Evolutionary conservation across 257 asterid species (phyloP).

Genomic region (Asclepias syriaca): DNA sequence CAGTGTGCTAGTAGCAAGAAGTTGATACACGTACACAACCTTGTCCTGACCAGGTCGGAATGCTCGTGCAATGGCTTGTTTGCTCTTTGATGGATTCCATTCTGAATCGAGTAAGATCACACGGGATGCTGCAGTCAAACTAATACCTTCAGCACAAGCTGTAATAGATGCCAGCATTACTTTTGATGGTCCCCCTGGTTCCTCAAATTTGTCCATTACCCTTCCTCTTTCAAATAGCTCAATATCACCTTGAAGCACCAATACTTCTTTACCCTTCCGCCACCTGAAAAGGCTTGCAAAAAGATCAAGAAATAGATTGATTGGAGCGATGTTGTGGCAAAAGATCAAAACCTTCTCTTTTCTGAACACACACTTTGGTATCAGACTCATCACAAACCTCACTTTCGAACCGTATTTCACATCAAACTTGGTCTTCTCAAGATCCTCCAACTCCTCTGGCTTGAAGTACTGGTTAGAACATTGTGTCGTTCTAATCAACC

Average conservation of each 20-base stretch:
- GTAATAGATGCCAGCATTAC: conserved; percentile 93
- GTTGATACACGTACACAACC: conserved; percentile 88
- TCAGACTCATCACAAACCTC: conserved; percentile 81
- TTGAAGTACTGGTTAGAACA: conserved; percentile 67
- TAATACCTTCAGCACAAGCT: conserved; percentile 95
- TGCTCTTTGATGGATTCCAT: conserved; percentile 98
- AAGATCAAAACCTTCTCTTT: conserved; percentile 76
- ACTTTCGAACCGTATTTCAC: conserved; percentile 82
- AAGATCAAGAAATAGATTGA: conserved; percentile 69
- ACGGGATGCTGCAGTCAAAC: conserved; percentile 89
- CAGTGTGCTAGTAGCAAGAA: conserved; percentile 75
- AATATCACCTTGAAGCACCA: conserved; percentile 93
- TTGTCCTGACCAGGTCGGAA: conserved; percentile 97
- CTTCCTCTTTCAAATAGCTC: conserved; percentile 94
- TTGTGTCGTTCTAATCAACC: conserved; percentile 78
- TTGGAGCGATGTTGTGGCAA: conserved; percentile 95
- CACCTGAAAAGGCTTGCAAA: conserved; percentile 73
- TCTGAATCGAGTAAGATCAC: conserved; percentile 88
- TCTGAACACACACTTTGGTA: conserved; percentile 72
- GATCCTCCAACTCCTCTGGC: conserved; percentile 56
- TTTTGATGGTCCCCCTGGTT: conserved; percentile 77
- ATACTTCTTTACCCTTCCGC: conserved; percentile 80
- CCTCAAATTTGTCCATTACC: conserved; percentile 91
- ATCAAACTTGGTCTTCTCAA: conserved; percentile 66
- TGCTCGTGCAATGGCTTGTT: conserved; percentile 93